Conservation (phyloP, 1,139 yeast genomes). For the Arxiozyma telluris region DNA sequence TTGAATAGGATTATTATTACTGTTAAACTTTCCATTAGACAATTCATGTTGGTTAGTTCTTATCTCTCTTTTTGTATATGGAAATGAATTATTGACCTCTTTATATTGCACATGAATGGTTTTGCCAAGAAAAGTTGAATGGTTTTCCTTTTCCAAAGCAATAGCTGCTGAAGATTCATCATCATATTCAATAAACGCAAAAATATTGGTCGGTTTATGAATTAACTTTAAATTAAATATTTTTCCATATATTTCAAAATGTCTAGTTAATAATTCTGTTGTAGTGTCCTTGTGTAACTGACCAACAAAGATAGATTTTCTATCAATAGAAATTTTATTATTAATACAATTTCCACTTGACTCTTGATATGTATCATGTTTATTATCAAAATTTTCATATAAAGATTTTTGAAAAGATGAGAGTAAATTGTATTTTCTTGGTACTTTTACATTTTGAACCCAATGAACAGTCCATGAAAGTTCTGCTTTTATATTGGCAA, state of each 20-base stretch:
- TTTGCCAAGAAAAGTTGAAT: constrained; percentile 58
- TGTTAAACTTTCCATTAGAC: background rate
- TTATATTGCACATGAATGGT: constrained; percentile 81
- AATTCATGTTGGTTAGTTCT: constrained; percentile 4
- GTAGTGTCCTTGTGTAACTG: constrained; percentile 51
- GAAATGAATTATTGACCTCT: constrained; percentile 39
- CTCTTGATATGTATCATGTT: background rate
- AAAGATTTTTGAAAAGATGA: constrained; percentile 1
- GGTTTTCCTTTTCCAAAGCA: constrained; percentile 76
- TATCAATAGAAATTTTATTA: constrained; percentile 45
- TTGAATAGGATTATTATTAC: background rate
- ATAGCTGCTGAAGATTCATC: constrained; percentile 70
- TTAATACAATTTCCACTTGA: constrained; percentile 2
- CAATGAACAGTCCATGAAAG: constrained; percentile 57
- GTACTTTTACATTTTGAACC: constrained; percentile 70
- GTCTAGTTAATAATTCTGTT: constrained; percentile 44
- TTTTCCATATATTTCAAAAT: constrained; percentile 62
- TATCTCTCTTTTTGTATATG: constrained; percentile 15
- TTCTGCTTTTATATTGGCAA: constrained; percentile 53
- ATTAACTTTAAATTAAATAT: constrained; percentile 46
- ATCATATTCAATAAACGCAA: constrained; percentile 63
- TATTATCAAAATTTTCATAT: background rate
- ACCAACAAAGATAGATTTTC: constrained; percentile 66
- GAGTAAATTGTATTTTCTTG: constrained; percentile 24
- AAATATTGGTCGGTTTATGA: constrained; percentile 44